Evolutionary conservation across 2,329 filamentous ascomycete genomes (phyloP).

Genomic region (Arthrobotrys conoides): DNA sequence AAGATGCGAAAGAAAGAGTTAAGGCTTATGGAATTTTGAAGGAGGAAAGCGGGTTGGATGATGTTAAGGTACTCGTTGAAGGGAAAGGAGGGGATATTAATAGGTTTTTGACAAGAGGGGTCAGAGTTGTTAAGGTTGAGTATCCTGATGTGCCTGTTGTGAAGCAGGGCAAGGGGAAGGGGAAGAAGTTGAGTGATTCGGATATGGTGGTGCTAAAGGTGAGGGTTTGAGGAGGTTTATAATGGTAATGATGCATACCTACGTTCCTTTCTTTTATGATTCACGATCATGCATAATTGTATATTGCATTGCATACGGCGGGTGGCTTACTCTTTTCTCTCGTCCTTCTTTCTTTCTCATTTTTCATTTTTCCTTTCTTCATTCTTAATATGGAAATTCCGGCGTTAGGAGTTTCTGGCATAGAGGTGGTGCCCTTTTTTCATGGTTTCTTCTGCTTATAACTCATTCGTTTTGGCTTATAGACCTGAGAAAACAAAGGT

Average conservation of each 20-base stretch:
- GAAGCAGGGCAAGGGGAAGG: conserved; percentile 40
- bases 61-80: conserved; percentile 52
- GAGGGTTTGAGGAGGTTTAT: conserved; percentile 24
- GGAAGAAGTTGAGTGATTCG: conserved; percentile 57
- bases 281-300: conserved; percentile 1
- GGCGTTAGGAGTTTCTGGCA: conserved; percentile 52
- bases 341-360: background rate
- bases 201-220: conserved; percentile 53
- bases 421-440: conserved; percentile 39
- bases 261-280: background rate
- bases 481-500: conserved; percentile 12
- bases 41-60: conserved; percentile 50
- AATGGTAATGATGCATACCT: background rate
- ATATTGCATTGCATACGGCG: background rate
- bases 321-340: conserved; percentile 10
- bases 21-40: conserved; percentile 45
- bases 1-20: conserved; percentile 51
- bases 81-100: conserved; percentile 59
- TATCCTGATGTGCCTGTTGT: conserved; percentile 44
- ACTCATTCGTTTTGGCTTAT: background rate
- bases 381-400: background rate
- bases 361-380: too few relatives aligned
- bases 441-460: conserved; percentile 14
- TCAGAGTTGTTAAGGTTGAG: conserved; percentile 42
- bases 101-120: conserved; percentile 51